These are phyloP conservation scores for Jasminum sambac DNA, from an alignment of 257 asterid genomes.

Conservation along the genomic window DNA sequence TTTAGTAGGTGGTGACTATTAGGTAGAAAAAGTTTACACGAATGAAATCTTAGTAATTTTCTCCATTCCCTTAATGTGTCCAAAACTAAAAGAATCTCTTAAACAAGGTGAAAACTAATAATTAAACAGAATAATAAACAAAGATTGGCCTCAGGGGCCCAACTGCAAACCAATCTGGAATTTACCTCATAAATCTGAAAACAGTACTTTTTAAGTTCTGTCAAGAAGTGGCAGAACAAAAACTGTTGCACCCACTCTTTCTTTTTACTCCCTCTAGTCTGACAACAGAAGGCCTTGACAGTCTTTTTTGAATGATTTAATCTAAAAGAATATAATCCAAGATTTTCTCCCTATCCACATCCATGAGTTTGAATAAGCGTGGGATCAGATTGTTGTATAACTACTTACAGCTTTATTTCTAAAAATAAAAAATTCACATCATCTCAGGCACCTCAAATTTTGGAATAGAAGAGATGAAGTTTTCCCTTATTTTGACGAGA, in stretches of 20 bases:
- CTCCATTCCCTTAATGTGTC: not conserved
- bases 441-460: not conserved
- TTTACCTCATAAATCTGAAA: not conserved
- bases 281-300: not conserved
- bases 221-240: not conserved
- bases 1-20: too few species aligned
- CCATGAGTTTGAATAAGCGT: not conserved
- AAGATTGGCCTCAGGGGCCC: not conserved
- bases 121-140: not conserved
- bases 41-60: constrained; percentile 5
- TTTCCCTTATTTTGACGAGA: not conserved
- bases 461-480: not conserved
- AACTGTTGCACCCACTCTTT: not conserved
- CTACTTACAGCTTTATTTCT: not conserved
- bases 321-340: not conserved
- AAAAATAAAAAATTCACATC: too few species aligned
- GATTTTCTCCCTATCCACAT: not conserved
- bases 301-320: not conserved
- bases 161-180: not conserved
- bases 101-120: not conserved
- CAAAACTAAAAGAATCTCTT: not conserved
- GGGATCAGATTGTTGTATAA: not conserved
- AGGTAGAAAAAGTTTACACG: too few species aligned
- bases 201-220: not conserved
- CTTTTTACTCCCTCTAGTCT: not conserved